Conservation (phyloP, 2,329 filamentous ascomycete genomes). For the Chaetomium sp. region DNA sequence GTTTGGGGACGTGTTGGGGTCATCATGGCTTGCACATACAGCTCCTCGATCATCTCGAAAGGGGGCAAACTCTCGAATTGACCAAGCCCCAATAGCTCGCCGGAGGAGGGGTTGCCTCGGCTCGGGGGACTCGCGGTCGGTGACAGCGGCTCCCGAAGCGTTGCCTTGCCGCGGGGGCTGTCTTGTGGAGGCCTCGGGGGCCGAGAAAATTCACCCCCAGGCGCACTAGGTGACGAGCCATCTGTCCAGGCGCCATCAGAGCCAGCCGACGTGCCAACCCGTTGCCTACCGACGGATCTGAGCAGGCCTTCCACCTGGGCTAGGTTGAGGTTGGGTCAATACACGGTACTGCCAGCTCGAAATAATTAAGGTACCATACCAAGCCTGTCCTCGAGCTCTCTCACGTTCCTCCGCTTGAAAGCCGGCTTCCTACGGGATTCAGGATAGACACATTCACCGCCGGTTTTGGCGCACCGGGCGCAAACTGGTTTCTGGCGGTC, state of each 20-base stretch:
- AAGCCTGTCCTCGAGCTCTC: conserved; percentile 82
- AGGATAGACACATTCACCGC: conserved; percentile 82
- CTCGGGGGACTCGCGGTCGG: conserved; percentile 3
- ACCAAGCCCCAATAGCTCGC: conserved; percentile 77
- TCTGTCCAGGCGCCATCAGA: conserved; percentile 33
- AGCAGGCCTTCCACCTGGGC: conserved; percentile 81
- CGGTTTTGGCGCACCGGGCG: conserved; percentile 73
- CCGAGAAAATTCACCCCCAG: conserved; percentile 7
- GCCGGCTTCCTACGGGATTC: conserved; percentile 86
- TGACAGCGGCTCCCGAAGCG: conserved; percentile 17
- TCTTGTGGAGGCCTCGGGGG: conserved; percentile 5
- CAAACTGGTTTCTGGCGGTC: conserved; percentile 80
- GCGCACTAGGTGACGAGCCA: conserved; percentile 18
- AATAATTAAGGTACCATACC: conserved; percentile 53
- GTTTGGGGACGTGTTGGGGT: not conserved
- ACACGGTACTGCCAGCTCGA: not conserved
- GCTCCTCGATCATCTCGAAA: conserved; percentile 76
- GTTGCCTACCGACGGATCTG: conserved; percentile 60
- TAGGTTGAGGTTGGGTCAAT: conserved; percentile 40
- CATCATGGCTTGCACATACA: conserved; percentile 57
- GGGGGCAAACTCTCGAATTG: conserved; percentile 80
- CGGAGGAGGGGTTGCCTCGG: conserved; percentile 44
- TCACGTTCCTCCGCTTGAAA: conserved; percentile 86
- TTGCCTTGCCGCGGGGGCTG: conserved; percentile 14
- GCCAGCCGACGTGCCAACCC: conserved; percentile 27